phyloP scores from a whole-genome alignment of 1,139 yeast species.

The Taiozyma sp. region DNA sequence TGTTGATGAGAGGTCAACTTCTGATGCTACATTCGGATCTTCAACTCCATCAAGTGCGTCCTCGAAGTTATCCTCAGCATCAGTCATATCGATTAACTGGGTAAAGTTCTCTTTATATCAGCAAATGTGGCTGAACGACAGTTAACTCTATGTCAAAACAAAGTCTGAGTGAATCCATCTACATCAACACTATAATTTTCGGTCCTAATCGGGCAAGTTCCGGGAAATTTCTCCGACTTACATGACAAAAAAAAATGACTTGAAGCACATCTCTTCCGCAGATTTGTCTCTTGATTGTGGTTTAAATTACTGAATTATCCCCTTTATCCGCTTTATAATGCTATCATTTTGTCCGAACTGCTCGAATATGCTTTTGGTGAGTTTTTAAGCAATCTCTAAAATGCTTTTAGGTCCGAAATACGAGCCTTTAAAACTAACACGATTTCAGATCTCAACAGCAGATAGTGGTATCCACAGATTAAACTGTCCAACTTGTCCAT shows the following conservation, averaged over 20 bases:
- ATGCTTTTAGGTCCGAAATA: not conserved
- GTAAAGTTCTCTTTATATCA: not conserved
- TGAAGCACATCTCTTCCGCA: not conserved
- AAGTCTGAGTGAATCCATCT: not conserved
- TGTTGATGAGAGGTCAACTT: not conserved
- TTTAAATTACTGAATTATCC: not conserved
- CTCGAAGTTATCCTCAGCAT: not conserved
- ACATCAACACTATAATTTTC: not conserved
- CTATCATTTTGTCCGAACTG: conserved; percentile 92
- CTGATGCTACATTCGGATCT: not conserved
- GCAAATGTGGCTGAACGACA: not conserved
- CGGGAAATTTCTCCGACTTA: not conserved
- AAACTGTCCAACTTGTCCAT: conserved; percentile 92
- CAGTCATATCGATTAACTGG: not conserved
- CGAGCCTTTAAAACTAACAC: not conserved
- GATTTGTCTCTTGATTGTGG: not conserved
- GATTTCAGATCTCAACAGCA: conserved; percentile 29
- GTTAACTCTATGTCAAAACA: not conserved
- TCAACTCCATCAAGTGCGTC: not conserved
- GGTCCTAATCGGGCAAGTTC: not conserved
- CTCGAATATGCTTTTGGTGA: conserved; percentile 75
- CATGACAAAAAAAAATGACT: not conserved
- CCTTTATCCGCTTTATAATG: conserved; percentile 38
- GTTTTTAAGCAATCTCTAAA: conserved; percentile 12
- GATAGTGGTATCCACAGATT: conserved; percentile 37